phyloP scores from a whole-genome alignment of 371 early-diverging fungal genomes.

The Syncephalastrum sp. region DNA sequence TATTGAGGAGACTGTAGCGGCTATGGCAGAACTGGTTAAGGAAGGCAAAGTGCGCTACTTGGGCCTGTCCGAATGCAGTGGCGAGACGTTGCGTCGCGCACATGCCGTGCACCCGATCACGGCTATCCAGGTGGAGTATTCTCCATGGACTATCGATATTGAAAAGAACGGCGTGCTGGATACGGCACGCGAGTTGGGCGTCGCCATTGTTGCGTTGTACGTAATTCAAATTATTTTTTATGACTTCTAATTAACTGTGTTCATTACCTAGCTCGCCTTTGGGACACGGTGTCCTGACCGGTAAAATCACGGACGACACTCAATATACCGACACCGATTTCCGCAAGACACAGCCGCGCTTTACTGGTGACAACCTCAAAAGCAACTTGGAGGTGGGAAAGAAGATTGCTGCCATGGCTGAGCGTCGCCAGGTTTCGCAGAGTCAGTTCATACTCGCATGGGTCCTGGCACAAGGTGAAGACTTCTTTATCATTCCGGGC shows the following conservation, averaged over 20 bases:
- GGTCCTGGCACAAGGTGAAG: constrained; percentile 50
- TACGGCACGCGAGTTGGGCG: constrained; percentile 57
- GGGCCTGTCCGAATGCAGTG: constrained; percentile 60
- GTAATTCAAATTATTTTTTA: too few relatives aligned
- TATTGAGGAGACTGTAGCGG: constrained; percentile 54
- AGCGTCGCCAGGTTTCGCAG: constrained; percentile 20
- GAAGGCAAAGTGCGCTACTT: constrained; percentile 60
- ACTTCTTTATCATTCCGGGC: constrained; percentile 54
- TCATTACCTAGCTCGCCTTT: constrained; percentile 38
- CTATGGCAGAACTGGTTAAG: constrained; percentile 61
- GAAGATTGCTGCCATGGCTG: constrained; percentile 41
- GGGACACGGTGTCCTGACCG: constrained; percentile 63
- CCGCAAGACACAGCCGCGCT: constrained; percentile 49
- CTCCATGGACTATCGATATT: constrained; percentile 53
- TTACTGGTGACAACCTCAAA: constrained; percentile 44
- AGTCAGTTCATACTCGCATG: constrained; percentile 56
- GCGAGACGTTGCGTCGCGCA: constrained; percentile 54
- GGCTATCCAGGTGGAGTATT: constrained; percentile 56
- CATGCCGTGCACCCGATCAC: constrained; percentile 64
- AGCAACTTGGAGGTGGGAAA: constrained; percentile 55
- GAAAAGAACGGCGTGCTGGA: constrained; percentile 51
- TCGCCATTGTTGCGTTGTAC: constrained; percentile 53
- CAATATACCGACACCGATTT: constrained; percentile 26
- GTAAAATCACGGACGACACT: constrained; percentile 47
- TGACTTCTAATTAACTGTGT: too few relatives aligned